Conservation (phyloP, 495 filamentous ascomycete genomes). For the Cercophora sp. region DNA sequence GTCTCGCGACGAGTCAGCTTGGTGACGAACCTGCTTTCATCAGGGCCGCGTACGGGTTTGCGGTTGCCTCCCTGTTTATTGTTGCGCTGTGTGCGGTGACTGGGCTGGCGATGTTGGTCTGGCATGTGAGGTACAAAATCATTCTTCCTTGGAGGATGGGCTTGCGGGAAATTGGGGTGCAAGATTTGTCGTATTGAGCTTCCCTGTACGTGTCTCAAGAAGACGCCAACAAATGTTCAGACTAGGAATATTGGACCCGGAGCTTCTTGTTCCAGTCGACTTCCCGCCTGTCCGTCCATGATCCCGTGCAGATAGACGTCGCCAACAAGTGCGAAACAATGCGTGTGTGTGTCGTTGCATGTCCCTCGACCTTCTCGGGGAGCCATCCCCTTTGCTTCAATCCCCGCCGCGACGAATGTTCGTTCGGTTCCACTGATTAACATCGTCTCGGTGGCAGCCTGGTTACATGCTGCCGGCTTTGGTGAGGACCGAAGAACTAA, state of each 20-base stretch:
- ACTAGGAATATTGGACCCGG: neutral
- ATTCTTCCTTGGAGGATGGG: no score
- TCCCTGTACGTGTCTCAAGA: no score
- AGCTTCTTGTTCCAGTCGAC: neutral
- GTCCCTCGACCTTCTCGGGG: neutral
- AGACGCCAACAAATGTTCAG: no score
- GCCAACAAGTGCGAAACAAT: slow-evolving; percentile 20
- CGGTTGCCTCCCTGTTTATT: no score
- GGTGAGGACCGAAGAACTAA: slow-evolving; percentile 12
- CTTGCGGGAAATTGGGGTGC: no score
- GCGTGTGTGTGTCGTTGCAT: neutral
- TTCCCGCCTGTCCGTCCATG: slow-evolving; percentile 22
- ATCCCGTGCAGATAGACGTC: slow-evolving; percentile 28
- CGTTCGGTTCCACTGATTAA: neutral
- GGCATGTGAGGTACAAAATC: no score
- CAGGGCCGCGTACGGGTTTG: no score
- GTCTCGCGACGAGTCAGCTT: no score
- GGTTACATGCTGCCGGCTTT: neutral
- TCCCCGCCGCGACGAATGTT: neutral
- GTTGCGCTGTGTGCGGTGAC: no score
- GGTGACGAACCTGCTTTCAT: no score
- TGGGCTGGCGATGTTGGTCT: no score
- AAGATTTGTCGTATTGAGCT: no score
- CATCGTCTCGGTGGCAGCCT: neutral
- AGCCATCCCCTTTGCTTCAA: neutral